Conservation (phyloP, 352 stramenopile genomes). For the Aphanomyces invadans region DNA sequence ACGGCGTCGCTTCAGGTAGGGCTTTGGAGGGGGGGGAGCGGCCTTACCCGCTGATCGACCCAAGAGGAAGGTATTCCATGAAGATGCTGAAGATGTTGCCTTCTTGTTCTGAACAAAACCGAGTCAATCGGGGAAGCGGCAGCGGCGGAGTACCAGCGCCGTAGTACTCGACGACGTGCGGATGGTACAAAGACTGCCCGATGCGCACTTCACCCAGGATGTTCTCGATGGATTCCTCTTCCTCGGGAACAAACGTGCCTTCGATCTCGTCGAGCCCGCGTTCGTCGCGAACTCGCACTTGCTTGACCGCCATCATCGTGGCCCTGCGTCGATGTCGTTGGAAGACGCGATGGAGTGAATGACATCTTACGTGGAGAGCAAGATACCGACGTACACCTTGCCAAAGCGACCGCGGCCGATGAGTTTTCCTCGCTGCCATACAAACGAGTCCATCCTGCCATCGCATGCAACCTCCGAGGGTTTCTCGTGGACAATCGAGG, state of each 20-base stretch:
- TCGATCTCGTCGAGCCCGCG: constrained; percentile 56
- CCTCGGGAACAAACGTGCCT: constrained; percentile 49
- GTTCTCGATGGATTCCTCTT: constrained; percentile 40
- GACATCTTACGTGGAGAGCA: constrained; percentile 47
- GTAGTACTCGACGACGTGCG: constrained; percentile 53
- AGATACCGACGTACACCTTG: constrained; percentile 59
- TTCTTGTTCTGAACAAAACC: constrained; percentile 35
- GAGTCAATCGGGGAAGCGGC: neutral
- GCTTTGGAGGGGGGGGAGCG: neutral
- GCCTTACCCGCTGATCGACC: constrained; percentile 60
- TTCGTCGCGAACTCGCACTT: constrained; percentile 78
- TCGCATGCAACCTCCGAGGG: neutral
- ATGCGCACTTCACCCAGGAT: constrained; percentile 55
- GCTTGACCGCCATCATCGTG: constrained; percentile 82
- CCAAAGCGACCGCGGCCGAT: constrained; percentile 68
- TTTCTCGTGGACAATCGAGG: neutral
- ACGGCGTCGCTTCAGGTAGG: neutral
- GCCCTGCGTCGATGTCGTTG: constrained; percentile 38
- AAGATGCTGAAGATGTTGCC: constrained; percentile 62
- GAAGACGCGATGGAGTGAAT: neutral
- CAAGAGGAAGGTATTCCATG: constrained; percentile 80
- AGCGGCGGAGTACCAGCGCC: constrained; percentile 37
- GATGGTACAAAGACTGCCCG: constrained; percentile 41
- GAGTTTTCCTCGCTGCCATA: constrained; percentile 57
- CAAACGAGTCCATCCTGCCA: constrained; percentile 27